Base-by-base conservation (phyloP, 1,284 basidiomycete species). In the Agaricales sp. region DNA sequence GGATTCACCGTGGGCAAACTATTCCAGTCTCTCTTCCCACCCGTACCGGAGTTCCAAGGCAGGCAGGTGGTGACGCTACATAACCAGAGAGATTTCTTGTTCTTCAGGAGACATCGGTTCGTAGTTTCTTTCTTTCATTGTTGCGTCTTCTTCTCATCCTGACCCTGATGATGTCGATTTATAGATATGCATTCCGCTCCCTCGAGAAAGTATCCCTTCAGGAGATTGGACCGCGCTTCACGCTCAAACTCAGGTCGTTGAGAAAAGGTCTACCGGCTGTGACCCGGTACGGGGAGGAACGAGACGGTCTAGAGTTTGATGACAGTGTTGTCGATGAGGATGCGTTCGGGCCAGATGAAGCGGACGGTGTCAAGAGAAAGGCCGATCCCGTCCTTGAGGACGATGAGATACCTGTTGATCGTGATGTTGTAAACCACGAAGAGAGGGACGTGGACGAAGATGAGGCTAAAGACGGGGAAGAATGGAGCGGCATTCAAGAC, bases 141-240 rank as follows among this genome's bases (percentile, higher is more conserved):
- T 35, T 35, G 30, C 30, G 30, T 35, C 30, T 35, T 35, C n/a
- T 35, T n/a, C n/a, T 35, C 11, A 8, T 35, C 18, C 45, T 24
- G 13, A 11, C 13, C 18, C n/a, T 19, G 12, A 11, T 19, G 41
- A 43, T 11, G 18, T 12, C 11, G 14, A 43, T 43, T 50, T 43
- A n/a, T 51, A 92, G 92, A 58, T 97, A 97, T 64, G 90, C 92
- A 39, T 98, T 97, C 65, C 80, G 91, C 45, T 90, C 89, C 0
- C 73, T 85, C 3, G 92, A 93, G 56, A 94, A 92, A 61, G 93
- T 97, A 8, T 83, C 87, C 14, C 69, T 99, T 47, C 96, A 99
- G 65, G 96, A 99, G 66, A 99, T 99, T 53, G 96, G 96, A 0
- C 96, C 96, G 3, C 80, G 95, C 22, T 98, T 99, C 63, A 99